Conservation (phyloP, 495 filamentous ascomycete species). For the Cairneyella variabilis region DNA sequence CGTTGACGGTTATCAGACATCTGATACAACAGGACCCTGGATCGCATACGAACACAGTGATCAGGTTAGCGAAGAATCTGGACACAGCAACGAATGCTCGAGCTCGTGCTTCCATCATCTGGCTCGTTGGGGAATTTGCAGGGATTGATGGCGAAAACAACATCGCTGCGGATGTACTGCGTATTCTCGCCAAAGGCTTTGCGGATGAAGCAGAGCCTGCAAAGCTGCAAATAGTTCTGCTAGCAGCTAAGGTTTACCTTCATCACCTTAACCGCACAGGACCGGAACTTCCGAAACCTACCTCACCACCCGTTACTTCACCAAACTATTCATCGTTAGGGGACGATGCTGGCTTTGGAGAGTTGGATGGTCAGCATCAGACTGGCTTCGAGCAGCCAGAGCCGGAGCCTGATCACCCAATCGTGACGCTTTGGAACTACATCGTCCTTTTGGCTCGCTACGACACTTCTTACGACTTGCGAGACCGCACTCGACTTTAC, state of each 20-base stretch:
- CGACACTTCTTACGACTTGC: constrained; percentile 90
- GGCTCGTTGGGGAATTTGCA: constrained; percentile 94
- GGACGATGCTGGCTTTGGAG: constrained; percentile 28
- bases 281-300: constrained; percentile 7
- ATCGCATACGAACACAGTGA: constrained; percentile 72
- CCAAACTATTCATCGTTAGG: constrained; percentile 20
- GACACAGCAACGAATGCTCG: constrained; percentile 79
- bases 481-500: constrained; percentile 85
- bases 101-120: constrained; percentile 89
- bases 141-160: constrained; percentile 73
- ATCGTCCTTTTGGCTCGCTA: constrained; percentile 82
- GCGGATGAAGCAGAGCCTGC: constrained; percentile 76
- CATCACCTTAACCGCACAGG: constrained; percentile 79
- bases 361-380: constrained; percentile 26
- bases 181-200: constrained; percentile 84
- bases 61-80: constrained; percentile 86
- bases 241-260: constrained; percentile 93
- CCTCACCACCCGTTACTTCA: constrained; percentile 1
- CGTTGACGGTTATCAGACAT: constrained; percentile 88
- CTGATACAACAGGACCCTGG: constrained; percentile 87
- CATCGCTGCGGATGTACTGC: constrained; percentile 87
- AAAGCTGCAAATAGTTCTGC: constrained; percentile 85
- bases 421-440: constrained; percentile 77
- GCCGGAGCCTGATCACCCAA: constrained; percentile 55
- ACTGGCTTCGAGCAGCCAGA: constrained; percentile 24